Conservation (phyloP, 108 stramenopile species). For the Conticribra guillardii region DNA sequence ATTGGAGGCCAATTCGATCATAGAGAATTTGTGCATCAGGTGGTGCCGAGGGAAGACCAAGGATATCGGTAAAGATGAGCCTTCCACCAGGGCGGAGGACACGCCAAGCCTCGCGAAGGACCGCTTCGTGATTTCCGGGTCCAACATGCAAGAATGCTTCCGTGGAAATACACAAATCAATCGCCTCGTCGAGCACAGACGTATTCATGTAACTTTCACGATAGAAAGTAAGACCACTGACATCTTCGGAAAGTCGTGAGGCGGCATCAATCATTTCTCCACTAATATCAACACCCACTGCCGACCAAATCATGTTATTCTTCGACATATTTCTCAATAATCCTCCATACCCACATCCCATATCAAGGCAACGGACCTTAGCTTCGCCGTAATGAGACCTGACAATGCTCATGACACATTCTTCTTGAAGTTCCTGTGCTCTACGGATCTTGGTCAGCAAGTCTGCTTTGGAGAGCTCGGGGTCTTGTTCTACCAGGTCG, state of each 20-base stretch:
- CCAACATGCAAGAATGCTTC: conserved; percentile 57
- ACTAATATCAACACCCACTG: conserved; percentile 45
- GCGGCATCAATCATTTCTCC: conserved; percentile 46
- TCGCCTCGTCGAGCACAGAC: conserved; percentile 31
- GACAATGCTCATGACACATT: conserved; percentile 36
- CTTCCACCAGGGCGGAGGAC: conserved; percentile 55
- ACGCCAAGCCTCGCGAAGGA: conserved; percentile 48
- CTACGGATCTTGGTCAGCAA: conserved; percentile 20
- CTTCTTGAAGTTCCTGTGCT: conserved; percentile 51
- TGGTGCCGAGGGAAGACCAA: conserved; percentile 34
- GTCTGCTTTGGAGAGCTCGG: conserved; percentile 23
- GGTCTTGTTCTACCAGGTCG: conserved; percentile 33
- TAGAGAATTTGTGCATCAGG: conserved; percentile 46
- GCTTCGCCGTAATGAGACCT: conserved; percentile 19
- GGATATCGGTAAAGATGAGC: conserved; percentile 57
- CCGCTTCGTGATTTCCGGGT: conserved; percentile 45
- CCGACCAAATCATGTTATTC: conserved; percentile 47
- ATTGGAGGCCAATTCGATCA: conserved; percentile 48
- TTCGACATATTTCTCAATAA: conserved; percentile 45
- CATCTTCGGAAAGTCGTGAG: conserved; percentile 26
- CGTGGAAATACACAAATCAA: conserved; percentile 48
- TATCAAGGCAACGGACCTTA: conserved; percentile 44
- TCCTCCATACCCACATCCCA: conserved; percentile 58
- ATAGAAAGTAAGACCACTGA: conserved; percentile 26
- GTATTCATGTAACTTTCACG: conserved; percentile 53